Conservation (phyloP, 108 stramenopile species). For the Poteriospumella lacustris region DNA sequence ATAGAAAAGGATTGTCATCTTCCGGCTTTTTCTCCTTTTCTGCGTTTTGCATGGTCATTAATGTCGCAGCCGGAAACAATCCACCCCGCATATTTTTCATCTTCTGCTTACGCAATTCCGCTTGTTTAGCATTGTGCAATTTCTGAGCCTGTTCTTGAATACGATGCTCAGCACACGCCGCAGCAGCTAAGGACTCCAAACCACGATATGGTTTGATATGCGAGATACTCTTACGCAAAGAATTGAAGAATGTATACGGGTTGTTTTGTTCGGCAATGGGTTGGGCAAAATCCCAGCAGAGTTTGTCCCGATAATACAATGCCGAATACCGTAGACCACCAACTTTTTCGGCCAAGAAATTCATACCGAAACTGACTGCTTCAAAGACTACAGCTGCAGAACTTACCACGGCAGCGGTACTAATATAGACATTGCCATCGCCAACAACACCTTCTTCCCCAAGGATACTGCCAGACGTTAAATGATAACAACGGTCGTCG, state of each 20-base stretch:
- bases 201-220: constrained; percentile 1
- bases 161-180: no score
- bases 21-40: not conserved
- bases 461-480: constrained; percentile 11
- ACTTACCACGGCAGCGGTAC: constrained; percentile 3
- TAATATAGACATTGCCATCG: not conserved
- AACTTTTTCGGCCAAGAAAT: constrained; percentile 9
- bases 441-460: constrained; percentile 19
- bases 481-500: not conserved
- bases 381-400: constrained; percentile 14
- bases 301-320: not conserved
- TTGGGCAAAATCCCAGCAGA: not conserved
- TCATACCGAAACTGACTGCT: not conserved
- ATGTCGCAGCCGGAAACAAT: not conserved
- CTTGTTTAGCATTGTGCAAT: not conserved
- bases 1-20: not conserved
- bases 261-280: constrained; percentile 1
- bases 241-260: constrained; percentile 25
- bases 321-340: not conserved
- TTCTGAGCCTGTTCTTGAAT: not conserved
- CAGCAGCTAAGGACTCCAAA: not conserved
- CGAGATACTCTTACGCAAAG: not conserved
- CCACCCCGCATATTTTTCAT: not conserved
- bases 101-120: not conserved
- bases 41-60: not conserved